Evolutionary conservation across 345 rosid genomes (phyloP).

Genomic region (Psidium friedrichsthalianum): DNA sequence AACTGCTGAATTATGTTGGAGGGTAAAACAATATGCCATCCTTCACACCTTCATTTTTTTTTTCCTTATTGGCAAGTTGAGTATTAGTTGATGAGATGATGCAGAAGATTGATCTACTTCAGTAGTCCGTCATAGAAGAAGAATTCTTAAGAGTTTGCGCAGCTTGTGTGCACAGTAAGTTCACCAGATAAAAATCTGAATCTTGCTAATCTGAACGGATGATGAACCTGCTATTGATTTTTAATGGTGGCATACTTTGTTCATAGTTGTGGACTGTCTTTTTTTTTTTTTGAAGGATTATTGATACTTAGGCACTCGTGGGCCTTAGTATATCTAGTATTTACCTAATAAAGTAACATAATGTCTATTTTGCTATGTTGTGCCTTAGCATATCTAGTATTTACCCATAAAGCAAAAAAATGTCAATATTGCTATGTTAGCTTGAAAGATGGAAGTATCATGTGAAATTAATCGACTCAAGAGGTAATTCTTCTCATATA

Average conservation of each 20-base stretch:
- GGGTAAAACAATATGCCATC: constrained; percentile 22
- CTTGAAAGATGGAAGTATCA: constrained; percentile 9
- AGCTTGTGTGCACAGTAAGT: not conserved
- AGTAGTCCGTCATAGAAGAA: not conserved
- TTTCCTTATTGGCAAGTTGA: not conserved
- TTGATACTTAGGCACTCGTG: not conserved
- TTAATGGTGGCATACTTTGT: not conserved
- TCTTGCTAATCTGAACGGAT: not conserved
- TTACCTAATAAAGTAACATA: not conserved
- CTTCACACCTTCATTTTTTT: not conserved
- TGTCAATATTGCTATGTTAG: not conserved
- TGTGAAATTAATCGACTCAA: constrained; percentile 18
- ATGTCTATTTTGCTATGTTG: not conserved
- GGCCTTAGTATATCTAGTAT: not conserved
- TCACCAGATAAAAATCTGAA: not conserved
- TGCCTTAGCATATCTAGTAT: not conserved
- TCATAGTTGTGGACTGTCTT: not conserved
- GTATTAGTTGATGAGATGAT: not conserved
- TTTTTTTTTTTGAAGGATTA: not conserved
- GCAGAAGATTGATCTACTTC: not conserved
- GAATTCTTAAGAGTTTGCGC: not conserved
- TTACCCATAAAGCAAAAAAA: not conserved
- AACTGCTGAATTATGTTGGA: constrained; percentile 80
- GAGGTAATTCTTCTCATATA: constrained; percentile 48
- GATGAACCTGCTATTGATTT: not conserved